These are phyloP conservation scores for Phaeosphaeriaceae sp. DNA, from an alignment of 2,329 filamentous ascomycete genomes.

Conservation along the genomic window DNA sequence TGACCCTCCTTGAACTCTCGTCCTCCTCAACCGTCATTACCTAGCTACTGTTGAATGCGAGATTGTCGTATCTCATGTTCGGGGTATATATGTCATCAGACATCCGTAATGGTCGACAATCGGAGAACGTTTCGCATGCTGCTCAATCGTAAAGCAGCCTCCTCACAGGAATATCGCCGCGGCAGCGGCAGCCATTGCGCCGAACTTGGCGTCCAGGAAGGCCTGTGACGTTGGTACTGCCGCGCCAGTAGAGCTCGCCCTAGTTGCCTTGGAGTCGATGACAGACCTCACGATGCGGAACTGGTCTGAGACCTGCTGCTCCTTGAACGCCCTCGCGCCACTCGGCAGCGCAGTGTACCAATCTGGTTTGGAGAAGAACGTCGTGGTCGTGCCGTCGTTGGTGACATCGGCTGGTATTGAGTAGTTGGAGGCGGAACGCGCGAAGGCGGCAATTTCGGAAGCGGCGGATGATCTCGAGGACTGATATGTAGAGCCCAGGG, in stretches of 20 bases:
- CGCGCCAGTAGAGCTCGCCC: constrained; percentile 23
- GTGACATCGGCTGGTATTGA: constrained; percentile 37
- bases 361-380: constrained; percentile 28
- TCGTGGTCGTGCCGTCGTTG: constrained; percentile 24
- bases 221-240: constrained; percentile 30
- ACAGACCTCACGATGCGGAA: constrained; percentile 37
- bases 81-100: background rate
- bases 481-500: constrained; percentile 32
- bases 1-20: background rate
- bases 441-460: constrained; percentile 36
- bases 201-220: constrained; percentile 30
- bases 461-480: constrained; percentile 33
- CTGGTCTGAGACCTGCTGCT: constrained; percentile 38
- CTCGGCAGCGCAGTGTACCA: constrained; percentile 42
- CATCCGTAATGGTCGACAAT: background rate
- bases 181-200: constrained; percentile 36
- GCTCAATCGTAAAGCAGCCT: background rate
- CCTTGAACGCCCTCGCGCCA: constrained; percentile 36
- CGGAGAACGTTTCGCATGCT: background rate
- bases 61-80: background rate
- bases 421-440: constrained; percentile 28
- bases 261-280: constrained; percentile 23
- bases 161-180: constrained; percentile 35
- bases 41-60: background rate
- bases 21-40: background rate